These are phyloP conservation scores for Begonia masoniana DNA, from an alignment of 306 rosid species.

Conservation along the genomic window DNA sequence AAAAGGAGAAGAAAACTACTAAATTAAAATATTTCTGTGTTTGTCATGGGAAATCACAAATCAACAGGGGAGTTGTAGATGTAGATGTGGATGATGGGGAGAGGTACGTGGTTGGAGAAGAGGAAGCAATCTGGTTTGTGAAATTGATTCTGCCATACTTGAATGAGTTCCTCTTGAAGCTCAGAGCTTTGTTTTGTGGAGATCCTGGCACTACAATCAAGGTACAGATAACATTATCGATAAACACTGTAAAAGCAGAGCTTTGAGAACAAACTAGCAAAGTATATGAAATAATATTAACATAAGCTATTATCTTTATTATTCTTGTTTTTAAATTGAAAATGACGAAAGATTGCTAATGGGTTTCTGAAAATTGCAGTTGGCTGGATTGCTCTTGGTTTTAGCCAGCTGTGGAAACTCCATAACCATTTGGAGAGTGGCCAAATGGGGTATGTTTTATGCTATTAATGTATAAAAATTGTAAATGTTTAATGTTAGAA, in stretches of 20 bases:
- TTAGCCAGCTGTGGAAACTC: conserved; percentile 83
- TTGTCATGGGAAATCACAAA: conserved; percentile 7
- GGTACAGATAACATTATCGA: conserved; percentile 21
- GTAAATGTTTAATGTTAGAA: too few relatives aligned
- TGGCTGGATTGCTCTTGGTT: conserved; percentile 75
- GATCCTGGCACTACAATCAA: conserved; percentile 80
- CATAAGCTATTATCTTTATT: too few relatives aligned
- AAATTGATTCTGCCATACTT: conserved; percentile 60
- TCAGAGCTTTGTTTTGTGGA: conserved; percentile 77
- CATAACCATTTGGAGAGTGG: conserved; percentile 77
- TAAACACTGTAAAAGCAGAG: too few relatives aligned
- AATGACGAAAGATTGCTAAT: not conserved
- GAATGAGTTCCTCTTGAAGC: conserved; percentile 56
- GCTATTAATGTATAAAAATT: not conserved
- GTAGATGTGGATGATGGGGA: too few relatives aligned
- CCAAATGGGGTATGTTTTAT: conserved; percentile 40
- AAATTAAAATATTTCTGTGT: too few relatives aligned
- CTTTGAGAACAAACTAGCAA: too few relatives aligned
- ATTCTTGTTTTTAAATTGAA: not conserved
- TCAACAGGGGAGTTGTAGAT: conserved; percentile 40
- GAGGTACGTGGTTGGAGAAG: conserved; percentile 52
- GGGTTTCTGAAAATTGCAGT: conserved; percentile 27
- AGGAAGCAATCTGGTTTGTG: conserved; percentile 70
- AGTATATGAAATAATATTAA: not conserved
- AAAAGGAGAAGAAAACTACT: too few relatives aligned